Percentiles rank a stretch among this genome's conserved stretches.
phyloP scores from a whole-genome alignment of 2,329 filamentous ascomycete species.

The Stachybotrys echinatus region DNA sequence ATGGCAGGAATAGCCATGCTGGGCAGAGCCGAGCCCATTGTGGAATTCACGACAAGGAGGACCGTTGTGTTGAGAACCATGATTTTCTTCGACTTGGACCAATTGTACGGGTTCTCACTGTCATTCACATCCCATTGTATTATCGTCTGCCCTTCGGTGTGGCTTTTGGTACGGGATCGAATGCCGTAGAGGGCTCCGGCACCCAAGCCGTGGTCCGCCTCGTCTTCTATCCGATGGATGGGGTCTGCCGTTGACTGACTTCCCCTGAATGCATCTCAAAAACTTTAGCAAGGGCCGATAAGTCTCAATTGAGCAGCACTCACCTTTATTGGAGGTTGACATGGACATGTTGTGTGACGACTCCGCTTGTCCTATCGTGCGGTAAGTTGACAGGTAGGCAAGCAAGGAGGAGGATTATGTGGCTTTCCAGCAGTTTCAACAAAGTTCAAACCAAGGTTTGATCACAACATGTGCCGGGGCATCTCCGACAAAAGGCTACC shows the following conservation, averaged over 20 bases:
- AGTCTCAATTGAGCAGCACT: no score
- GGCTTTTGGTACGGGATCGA: conserved; percentile 24
- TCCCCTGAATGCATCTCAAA: conserved; percentile 15
- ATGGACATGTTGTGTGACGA: no score
- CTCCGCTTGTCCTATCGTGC: no score
- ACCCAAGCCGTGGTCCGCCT: conserved; percentile 27
- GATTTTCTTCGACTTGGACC: conserved; percentile 46
- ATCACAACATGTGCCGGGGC: no score
- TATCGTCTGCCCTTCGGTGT: conserved; percentile 25
- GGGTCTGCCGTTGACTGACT: conserved; percentile 16
- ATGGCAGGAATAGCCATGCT: conserved; percentile 58
- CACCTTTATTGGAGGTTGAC: no score
- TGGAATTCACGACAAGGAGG: conserved; percentile 60
- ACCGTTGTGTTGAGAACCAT: conserved; percentile 50
- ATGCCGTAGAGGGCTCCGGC: conserved; percentile 26
- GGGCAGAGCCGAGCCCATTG: conserved; percentile 60
- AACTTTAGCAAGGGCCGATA: not conserved
- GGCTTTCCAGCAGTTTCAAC: no score
- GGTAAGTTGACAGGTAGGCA: no score
- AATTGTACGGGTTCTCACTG: conserved; percentile 49
- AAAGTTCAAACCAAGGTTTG: no score
- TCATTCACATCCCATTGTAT: conserved; percentile 43
- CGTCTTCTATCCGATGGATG: conserved; percentile 24
- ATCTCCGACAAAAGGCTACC: no score
- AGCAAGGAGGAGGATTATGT: no score